These are phyloP conservation scores for Teunomyces atbi DNA, from an alignment of 805 yeast genomes.

Conservation along the genomic window DNA sequence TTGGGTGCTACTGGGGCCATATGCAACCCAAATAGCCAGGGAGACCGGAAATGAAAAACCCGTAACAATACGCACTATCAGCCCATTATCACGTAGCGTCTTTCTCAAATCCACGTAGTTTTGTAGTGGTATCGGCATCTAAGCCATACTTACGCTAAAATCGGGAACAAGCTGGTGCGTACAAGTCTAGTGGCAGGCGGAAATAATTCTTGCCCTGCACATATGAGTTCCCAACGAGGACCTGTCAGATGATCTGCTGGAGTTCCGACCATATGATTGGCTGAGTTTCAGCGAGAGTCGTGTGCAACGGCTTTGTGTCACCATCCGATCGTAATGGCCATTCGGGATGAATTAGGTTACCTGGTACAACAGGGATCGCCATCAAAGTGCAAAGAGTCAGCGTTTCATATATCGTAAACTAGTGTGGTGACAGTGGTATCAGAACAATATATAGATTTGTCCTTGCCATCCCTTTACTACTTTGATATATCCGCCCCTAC, in stretches of 20 bases:
- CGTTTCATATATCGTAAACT: background rate
- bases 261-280: background rate
- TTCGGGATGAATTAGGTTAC: slow-evolving; percentile 4
- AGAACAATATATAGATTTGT: background rate
- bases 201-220: background rate
- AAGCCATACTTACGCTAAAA: background rate
- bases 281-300: background rate
- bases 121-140: background rate
- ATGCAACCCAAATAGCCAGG: background rate
- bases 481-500: background rate
- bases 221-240: background rate
- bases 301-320: slow-evolving; percentile 6
- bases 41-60: background rate
- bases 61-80: background rate
- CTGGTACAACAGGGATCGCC: slow-evolving; percentile 1
- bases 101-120: background rate
- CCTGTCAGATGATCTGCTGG: slow-evolving; percentile 2
- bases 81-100: background rate
- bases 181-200: background rate
- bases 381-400: background rate
- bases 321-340: slow-evolving; percentile 2
- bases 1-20: background rate
- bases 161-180: background rate
- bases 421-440: background rate
- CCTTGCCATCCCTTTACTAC: background rate